A percentile compares a stretch with the other conserved stretches of the same genome.
Conservation (phyloP, 768 basidiomycete genomes). For the Suillus decipiens region DNA sequence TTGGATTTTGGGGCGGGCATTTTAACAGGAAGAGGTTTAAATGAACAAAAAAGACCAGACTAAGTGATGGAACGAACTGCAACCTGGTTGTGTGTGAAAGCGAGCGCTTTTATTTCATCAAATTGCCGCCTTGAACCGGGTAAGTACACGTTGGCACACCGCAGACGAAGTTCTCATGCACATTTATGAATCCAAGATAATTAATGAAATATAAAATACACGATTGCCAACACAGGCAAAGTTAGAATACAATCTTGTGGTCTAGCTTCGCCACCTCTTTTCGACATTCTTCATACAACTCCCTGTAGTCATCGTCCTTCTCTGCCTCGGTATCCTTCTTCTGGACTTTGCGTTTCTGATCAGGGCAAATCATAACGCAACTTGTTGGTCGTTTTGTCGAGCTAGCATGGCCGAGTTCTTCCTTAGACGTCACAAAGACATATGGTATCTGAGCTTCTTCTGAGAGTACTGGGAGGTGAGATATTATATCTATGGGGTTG, state of each 20-base stretch:
- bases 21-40: conserved; percentile 18
- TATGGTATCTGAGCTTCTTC: conserved; percentile 94
- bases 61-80: not conserved
- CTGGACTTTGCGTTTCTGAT: conserved; percentile 71
- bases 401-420: conserved; percentile 93
- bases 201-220: conserved; percentile 8
- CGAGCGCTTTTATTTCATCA: not conserved
- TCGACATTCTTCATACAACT: conserved; percentile 83
- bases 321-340: conserved; percentile 61
- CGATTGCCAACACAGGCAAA: conserved; percentile 4
- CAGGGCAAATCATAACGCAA: conserved; percentile 92
- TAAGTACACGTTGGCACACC: not conserved
- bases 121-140: not conserved
- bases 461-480: conserved; percentile 90
- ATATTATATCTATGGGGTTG: conserved; percentile 97
- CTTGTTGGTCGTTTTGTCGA: conserved; percentile 98
- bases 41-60: conserved; percentile 22
- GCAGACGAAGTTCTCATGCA: not conserved
- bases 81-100: conserved; percentile 8
- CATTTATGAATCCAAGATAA: conserved; percentile 4
- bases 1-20: conserved; percentile 56
- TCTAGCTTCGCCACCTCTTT: conserved; percentile 85
- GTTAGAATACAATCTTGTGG: conserved; percentile 64
- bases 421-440: conserved; percentile 87
- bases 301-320: conserved; percentile 83